These are phyloP conservation scores for Rhynchospora tenuis DNA, from an alignment of 176 grass and related monocot species.

Conservation along the genomic window DNA sequence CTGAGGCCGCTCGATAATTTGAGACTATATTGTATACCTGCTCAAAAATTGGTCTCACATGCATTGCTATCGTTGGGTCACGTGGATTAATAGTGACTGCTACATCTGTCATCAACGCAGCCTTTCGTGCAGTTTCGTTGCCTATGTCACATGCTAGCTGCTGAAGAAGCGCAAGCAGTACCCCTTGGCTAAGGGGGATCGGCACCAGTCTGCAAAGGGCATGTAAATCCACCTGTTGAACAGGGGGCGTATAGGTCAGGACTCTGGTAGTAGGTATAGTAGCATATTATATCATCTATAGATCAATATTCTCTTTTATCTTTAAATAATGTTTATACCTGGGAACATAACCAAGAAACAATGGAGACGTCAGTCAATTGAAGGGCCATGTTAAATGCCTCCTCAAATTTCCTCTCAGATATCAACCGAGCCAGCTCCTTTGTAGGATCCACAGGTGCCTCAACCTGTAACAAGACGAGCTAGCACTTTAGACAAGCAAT, in stretches of 20 bases:
- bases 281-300: neutral
- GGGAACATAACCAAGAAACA: conserved; percentile 89
- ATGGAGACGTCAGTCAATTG: conserved; percentile 80
- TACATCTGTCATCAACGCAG: conserved; percentile 73
- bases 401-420: conserved; percentile 65
- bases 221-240: conserved; percentile 76
- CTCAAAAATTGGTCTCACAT: conserved; percentile 82
- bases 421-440: conserved; percentile 70
- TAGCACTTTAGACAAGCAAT: neutral
- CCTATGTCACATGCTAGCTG: conserved; percentile 73
- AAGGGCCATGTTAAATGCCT: conserved; percentile 91
- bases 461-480: conserved; percentile 44
- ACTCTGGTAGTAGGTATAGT: neutral
- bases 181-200: conserved; percentile 70
- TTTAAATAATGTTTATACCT: conserved; percentile 38
- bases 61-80: conserved; percentile 52
- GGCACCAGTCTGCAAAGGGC: conserved; percentile 51
- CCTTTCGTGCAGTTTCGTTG: conserved; percentile 58
- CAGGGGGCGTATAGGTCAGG: conserved; percentile 7
- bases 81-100: conserved; percentile 61
- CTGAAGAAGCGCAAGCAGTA: conserved; percentile 86
- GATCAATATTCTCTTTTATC: conserved; percentile 7
- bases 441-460: conserved; percentile 54
- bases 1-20: conserved; percentile 40
- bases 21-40: conserved; percentile 57